Percentiles rank a stretch among this genome's conserved stretches.
These are phyloP conservation scores for Penicillium sp. DNA, from an alignment of 2,329 filamentous ascomycete species.

Conservation along the genomic window DNA sequence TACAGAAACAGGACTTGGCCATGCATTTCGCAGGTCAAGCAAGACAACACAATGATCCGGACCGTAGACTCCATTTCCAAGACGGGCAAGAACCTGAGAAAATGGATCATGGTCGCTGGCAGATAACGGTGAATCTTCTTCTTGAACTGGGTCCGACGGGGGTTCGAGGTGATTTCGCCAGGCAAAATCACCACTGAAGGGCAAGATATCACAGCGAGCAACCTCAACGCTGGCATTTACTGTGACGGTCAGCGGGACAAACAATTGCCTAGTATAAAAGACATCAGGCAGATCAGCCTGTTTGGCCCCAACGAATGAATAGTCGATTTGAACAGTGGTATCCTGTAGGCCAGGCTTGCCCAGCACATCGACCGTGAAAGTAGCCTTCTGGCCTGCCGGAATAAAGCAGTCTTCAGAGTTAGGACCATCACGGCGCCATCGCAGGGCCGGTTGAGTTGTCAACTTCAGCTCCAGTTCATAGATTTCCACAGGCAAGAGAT, in stretches of 20 bases:
- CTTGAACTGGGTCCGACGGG: constrained; percentile 5
- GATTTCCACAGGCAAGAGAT: constrained; percentile 74
- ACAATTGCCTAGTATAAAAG: constrained; percentile 83
- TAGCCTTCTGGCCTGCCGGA: constrained; percentile 64
- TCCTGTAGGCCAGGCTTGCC: constrained; percentile 83
- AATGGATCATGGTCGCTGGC: constrained; percentile 43
- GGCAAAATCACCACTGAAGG: constrained; percentile 69
- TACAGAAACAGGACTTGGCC: constrained; percentile 76
- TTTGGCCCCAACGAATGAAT: constrained; percentile 73
- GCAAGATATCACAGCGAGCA: constrained; percentile 74
- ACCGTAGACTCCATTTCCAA: constrained; percentile 43
- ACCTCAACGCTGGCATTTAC: constrained; percentile 91
- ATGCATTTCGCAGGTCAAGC: constrained; percentile 84
- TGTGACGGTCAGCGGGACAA: constrained; percentile 78
- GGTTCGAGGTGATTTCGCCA: constrained; percentile 52
- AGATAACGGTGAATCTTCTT: constrained; percentile 12
- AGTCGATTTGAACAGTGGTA: constrained; percentile 80
- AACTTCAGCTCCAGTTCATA: constrained; percentile 85
- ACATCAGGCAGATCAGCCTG: constrained; percentile 67
- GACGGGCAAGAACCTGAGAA: constrained; percentile 46
- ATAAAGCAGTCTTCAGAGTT: constrained; percentile 61
- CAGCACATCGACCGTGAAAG: constrained; percentile 79
- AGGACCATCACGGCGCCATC: constrained; percentile 53
- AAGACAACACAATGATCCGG: constrained; percentile 74
- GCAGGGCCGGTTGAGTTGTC: constrained; percentile 68